Evolutionary conservation across 1,139 yeast genomes (phyloP).

Genomic region (Wickerhamiella pararugosa): DNA sequence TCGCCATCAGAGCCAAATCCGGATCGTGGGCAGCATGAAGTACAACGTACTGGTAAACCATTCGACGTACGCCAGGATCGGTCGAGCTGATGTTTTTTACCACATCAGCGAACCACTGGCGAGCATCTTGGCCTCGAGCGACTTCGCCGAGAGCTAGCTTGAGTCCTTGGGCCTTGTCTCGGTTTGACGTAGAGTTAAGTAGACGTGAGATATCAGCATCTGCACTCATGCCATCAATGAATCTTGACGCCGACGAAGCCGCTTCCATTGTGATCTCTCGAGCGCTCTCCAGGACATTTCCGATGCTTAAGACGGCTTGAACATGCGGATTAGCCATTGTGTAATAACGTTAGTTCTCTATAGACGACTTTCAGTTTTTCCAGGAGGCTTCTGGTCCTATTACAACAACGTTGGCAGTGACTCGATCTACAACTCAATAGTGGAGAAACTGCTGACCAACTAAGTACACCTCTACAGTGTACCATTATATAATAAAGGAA

Average conservation of each 20-base stretch:
- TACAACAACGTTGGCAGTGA: too few relatives aligned
- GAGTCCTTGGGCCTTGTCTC: constrained; percentile 65
- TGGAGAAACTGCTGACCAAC: too few relatives aligned
- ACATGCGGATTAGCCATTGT: too few relatives aligned
- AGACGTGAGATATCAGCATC: constrained; percentile 49
- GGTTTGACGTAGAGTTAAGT: constrained; percentile 52
- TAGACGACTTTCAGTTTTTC: too few relatives aligned
- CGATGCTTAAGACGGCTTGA: constrained; percentile 20
- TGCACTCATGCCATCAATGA: constrained; percentile 32
- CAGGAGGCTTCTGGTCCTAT: too few relatives aligned
- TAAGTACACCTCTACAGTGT: too few relatives aligned
- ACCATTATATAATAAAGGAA: too few relatives aligned
- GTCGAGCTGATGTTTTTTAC: constrained; percentile 72
- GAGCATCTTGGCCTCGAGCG: constrained; percentile 47
- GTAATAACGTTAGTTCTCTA: too few relatives aligned
- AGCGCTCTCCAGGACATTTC: constrained; percentile 64
- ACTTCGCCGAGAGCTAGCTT: constrained; percentile 44
- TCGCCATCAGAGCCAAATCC: constrained; percentile 72
- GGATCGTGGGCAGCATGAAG: constrained; percentile 77
- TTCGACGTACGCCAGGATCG: constrained; percentile 51
- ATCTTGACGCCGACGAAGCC: constrained; percentile 55
- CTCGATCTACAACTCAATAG: too few relatives aligned
- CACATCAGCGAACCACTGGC: constrained; percentile 68
- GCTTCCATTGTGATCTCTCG: constrained; percentile 68
- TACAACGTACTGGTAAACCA: constrained; percentile 64